Base-by-base conservation (phyloP, 345 rosid genomes). In the Triadica sebifera region DNA sequence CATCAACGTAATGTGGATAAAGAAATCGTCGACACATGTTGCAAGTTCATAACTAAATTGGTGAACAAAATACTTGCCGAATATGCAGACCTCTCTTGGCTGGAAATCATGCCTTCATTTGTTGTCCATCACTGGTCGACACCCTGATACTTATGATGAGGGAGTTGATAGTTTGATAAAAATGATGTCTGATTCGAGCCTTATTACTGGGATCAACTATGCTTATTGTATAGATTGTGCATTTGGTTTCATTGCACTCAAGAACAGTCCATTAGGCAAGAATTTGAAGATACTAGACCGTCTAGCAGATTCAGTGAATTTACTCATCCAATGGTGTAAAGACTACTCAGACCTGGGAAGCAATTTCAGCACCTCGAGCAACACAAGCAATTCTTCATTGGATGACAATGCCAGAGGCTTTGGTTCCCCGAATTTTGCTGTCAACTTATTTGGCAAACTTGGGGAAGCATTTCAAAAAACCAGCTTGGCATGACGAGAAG, bases 1-100 rank as follows among this genome's bases (percentile, higher is more conserved):
- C 3, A 89, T 93, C 71, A 88, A 86, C 37, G 52, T 95, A 67
- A 95, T 91, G 98, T 91, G 96, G 98, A 95, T 64, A 95, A 93
- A 74, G 96, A 95, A 50, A 84, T 90, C 49, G 91, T 95, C 0
- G 96, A 95, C 8, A 87, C 92, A 1, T 90, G 93, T 38, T 81
- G 83, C 13, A 89, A 84, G 70, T 34, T 70, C 67, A 90, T 95
- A 75, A 85, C 85, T 12, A 86, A 89, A 70, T 84, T 89, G 1
- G 84, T 85, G 4, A 87, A 88, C 86, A 86, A 77, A 79, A 84
- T 95, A n/a, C 75, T 95, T 11, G 73, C 79, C 2, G 89, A 90
- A 45, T 83, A 81, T 95, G 25, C 97, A 89, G 15, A 81, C 93
- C 3, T 83, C 76, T 16, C 81, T 93, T 22, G 98, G 98, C 6